phyloP scores from a whole-genome alignment of 805 yeast genomes.

The Metschnikowia similis region DNA sequence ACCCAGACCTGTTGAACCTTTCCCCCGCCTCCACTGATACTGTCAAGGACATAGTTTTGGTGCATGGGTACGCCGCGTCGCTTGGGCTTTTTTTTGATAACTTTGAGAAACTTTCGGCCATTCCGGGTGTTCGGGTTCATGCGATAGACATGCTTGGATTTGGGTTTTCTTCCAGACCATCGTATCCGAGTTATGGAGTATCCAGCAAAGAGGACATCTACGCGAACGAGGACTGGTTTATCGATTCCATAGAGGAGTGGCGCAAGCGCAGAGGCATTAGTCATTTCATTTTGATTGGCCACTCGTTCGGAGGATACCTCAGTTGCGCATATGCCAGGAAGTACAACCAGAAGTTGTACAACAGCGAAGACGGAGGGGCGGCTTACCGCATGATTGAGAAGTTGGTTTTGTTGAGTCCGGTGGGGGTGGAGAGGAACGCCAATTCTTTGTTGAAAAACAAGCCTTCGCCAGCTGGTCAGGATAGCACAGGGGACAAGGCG shows the following conservation, averaged over 20 bases:
- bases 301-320: slow-evolving; percentile 44
- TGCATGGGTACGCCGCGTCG: slow-evolving; percentile 95
- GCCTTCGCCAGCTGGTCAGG: slow-evolving; percentile 9
- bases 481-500: slow-evolving; percentile 7
- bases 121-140: slow-evolving; percentile 57
- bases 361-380: slow-evolving; percentile 16
- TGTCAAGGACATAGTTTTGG: slow-evolving; percentile 56
- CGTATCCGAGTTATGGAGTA: slow-evolving; percentile 30
- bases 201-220: slow-evolving; percentile 32
- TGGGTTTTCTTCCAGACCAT: slow-evolving; percentile 63
- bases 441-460: slow-evolving; percentile 25
- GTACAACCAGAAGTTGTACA: slow-evolving; percentile 26
- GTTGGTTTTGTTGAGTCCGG: slow-evolving; percentile 40
- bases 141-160: slow-evolving; percentile 70
- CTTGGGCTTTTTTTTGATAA: slow-evolving; percentile 77
- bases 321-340: slow-evolving; percentile 41
- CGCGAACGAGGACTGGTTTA: slow-evolving; percentile 40
- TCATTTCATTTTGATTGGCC: slow-evolving; percentile 37
- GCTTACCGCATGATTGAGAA: slow-evolving; percentile 28
- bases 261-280: slow-evolving; percentile 32
- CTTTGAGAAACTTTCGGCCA: slow-evolving; percentile 43
- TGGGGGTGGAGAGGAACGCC: slow-evolving; percentile 38
- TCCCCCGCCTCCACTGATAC: slow-evolving; percentile 4
- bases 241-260: slow-evolving; percentile 42
- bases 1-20: not conserved